Base-by-base conservation (phyloP, 2,329 filamentous ascomycete species). In the Thelonectria blattea region DNA sequence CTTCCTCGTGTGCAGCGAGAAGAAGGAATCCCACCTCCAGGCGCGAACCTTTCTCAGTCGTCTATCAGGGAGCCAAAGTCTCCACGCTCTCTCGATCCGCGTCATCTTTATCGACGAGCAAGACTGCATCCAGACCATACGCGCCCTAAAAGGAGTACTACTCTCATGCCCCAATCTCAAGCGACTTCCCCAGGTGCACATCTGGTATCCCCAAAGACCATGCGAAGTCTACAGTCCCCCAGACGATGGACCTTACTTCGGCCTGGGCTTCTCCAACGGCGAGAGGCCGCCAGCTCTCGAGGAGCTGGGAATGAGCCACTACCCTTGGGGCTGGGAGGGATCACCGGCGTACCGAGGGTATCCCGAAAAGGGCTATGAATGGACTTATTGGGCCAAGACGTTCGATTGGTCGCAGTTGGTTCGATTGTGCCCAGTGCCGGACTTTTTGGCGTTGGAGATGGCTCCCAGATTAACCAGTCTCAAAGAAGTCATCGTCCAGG, bases 331-430 rank as follows among this genome's bases (percentile, higher is more conserved):
- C 1, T 3, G 45, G 3, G 32, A 48, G 46, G 53, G 41, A 22
- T 22, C 2, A 1, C 24, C 12, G 1, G 34, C 39, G 5, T 50
- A 22, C 20, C 52, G 49, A n/a, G 57, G 61, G 2, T 63, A 63
- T 52, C 8, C 34, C 14, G 42, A 7, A 3, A 14, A 41, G 17
- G 54, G 18, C 7, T n/a, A 46, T 20, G 50, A 58, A n/a, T 39
- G 46, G 54, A 10, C 48, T 2, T 42, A 42, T 42, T 63, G 61
- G 61, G 47, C 47, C 4, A 14, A 52, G 2, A 27, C 2, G 3
- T 61, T 63, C 22, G 61, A 61, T 17, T 63, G 61, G 58, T 63
- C 61, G 15, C 54, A 17, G 3, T 18, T 63, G 32, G 47, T 42
- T 3, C 61, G 54, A 2, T 14, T 63, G 37, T 41, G 55, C 14